phyloP scores from a whole-genome alignment of 768 basidiomycete genomes.

The Tulasnella sp. region DNA sequence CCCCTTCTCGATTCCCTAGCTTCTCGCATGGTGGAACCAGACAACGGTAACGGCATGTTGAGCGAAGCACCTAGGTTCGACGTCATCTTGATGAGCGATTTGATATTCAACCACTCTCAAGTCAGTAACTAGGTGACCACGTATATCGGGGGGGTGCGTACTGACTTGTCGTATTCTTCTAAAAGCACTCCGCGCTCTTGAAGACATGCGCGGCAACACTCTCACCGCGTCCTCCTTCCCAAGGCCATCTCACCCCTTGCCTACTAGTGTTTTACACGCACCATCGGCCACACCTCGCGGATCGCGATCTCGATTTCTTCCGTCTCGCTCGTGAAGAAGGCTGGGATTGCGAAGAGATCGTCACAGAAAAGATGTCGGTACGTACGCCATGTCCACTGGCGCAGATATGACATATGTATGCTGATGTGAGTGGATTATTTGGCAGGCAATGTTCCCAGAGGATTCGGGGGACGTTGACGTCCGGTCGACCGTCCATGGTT shows the following conservation, averaged over 20 bases:
- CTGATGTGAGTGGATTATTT: no score
- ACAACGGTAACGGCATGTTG: neutral
- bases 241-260: conserved; percentile 25
- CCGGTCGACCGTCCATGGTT: conserved; percentile 76
- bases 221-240: conserved; percentile 16
- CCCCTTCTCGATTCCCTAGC: conserved; percentile 32
- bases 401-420: no score
- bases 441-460: conserved; percentile 85
- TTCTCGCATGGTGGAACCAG: neutral
- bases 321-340: conserved; percentile 43
- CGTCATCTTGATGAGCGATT: conserved; percentile 78
- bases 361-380: conserved; percentile 53
- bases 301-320: conserved; percentile 78
- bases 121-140: conserved; percentile 30
- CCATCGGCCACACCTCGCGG: conserved; percentile 71
- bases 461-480: conserved; percentile 69
- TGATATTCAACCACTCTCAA: conserved; percentile 92
- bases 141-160: no score
- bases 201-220: conserved; percentile 44
- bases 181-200: conserved; percentile 69
- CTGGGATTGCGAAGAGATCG: conserved; percentile 62
- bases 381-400: no score
- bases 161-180: neutral
- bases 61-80: conserved; percentile 39
- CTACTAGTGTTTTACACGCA: conserved; percentile 83